phyloP scores from a whole-genome alignment of 2,329 filamentous ascomycete genomes.

The Penicillium nordicum region DNA sequence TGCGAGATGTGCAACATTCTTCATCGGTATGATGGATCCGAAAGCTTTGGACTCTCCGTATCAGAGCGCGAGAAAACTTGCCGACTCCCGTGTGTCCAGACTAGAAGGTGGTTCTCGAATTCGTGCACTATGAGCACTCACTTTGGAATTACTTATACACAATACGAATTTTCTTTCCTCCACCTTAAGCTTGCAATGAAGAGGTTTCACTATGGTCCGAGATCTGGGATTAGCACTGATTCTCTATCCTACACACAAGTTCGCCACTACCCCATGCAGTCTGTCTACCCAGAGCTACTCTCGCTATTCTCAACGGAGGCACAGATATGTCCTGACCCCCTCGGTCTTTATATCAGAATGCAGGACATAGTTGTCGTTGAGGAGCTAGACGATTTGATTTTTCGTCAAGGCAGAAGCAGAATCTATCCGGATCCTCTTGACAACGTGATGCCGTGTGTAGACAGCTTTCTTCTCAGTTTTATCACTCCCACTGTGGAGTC shows the following conservation, averaged over 20 bases:
- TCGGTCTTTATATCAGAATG: conserved; percentile 9
- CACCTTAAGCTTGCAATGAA: conserved; percentile 12
- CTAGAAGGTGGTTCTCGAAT: too few relatives aligned
- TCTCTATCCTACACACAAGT: conserved; percentile 36
- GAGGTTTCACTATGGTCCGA: conserved; percentile 1
- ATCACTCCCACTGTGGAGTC: too few relatives aligned
- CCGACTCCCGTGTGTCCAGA: neutral
- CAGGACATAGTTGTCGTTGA: conserved; percentile 9
- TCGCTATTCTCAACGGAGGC: conserved; percentile 11
- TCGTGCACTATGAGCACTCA: neutral
- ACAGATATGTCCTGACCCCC: conserved; percentile 5
- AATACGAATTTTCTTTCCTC: conserved; percentile 6
- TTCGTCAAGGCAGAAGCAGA: too few relatives aligned
- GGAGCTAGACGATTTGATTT: too few relatives aligned
- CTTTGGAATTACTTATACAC: too few relatives aligned
- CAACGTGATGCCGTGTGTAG: too few relatives aligned
- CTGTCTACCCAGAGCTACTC: neutral
- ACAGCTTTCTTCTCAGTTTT: too few relatives aligned
- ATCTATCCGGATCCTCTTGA: too few relatives aligned
- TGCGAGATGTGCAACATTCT: conserved; percentile 11
- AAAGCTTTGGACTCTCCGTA: conserved; percentile 5
- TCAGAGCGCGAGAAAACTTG: neutral
- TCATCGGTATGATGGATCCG: conserved; percentile 12
- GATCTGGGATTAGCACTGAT: conserved; percentile 5
- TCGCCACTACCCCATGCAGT: too few relatives aligned